Percentiles rank a stretch among this genome's conserved stretches.
Conservation (phyloP, 78 protist genomes). For the Dictyostelium discoideum region dicty_2.7 NC_007090.3:54501-55000, state of each 20-base stretch:
- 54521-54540: constrained; percentile 33
- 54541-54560: constrained; percentile 13
- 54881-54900: neutral
- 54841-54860: neutral
- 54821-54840: neutral
- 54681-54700: constrained; percentile 97
- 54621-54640: constrained; percentile 98
- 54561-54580: constrained; percentile 6
- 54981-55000: neutral
- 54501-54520: constrained; percentile 81
- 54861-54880: neutral
- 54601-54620: constrained; percentile 91
- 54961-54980: constrained; percentile 48
- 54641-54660: constrained; percentile 92
- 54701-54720: constrained; percentile 98
- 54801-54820: too few relatives aligned
- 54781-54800: too few relatives aligned
- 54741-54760: constrained; percentile 86
- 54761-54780: neutral
- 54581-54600: constrained; percentile 78
- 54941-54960: constrained; percentile 39
- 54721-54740: constrained; percentile 97
- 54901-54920: neutral
- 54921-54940: neutral
- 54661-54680: constrained; percentile 57